Evolutionary conservation across 441 rosid genomes (phyloP).

Genomic region (Croton setiger): DNA sequence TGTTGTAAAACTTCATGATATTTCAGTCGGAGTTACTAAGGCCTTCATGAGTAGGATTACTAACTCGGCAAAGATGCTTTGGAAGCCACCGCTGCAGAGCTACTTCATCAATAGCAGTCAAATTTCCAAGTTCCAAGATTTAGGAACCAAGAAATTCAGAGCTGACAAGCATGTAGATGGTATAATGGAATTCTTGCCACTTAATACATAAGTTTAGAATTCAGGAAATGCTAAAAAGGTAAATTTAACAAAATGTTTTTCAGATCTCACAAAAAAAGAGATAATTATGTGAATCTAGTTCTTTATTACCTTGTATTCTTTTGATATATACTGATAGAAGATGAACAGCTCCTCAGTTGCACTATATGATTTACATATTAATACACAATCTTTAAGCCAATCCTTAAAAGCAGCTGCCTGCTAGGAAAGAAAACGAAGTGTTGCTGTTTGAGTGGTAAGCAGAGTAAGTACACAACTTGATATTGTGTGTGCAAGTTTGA

Average conservation of each 20-base stretch:
- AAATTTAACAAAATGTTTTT: background rate
- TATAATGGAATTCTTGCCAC: background rate
- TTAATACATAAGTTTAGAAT: background rate
- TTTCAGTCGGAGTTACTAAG: background rate
- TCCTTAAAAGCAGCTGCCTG: too few species aligned
- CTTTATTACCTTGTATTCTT: too few species aligned
- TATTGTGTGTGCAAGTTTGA: too few species aligned
- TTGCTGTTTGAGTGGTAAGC: too few species aligned
- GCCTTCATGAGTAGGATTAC: background rate
- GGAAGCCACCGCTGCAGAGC: too few species aligned
- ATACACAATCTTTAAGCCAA: too few species aligned
- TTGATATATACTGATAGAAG: too few species aligned
- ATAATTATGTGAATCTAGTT: background rate
- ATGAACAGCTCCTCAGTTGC: too few species aligned
- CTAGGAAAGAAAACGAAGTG: too few species aligned
- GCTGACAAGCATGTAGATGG: slow-evolving; percentile 7
- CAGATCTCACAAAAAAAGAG: background rate
- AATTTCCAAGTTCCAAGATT: background rate
- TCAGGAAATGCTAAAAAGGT: background rate
- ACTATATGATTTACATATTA: too few species aligned
- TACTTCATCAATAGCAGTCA: background rate
- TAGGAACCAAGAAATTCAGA: background rate
- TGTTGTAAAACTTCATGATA: background rate
- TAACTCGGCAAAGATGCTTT: background rate
- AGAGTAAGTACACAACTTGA: too few species aligned